These are phyloP conservation scores for Vinca minor DNA, from an alignment of 257 asterid species.

Conservation along the genomic window DNA sequence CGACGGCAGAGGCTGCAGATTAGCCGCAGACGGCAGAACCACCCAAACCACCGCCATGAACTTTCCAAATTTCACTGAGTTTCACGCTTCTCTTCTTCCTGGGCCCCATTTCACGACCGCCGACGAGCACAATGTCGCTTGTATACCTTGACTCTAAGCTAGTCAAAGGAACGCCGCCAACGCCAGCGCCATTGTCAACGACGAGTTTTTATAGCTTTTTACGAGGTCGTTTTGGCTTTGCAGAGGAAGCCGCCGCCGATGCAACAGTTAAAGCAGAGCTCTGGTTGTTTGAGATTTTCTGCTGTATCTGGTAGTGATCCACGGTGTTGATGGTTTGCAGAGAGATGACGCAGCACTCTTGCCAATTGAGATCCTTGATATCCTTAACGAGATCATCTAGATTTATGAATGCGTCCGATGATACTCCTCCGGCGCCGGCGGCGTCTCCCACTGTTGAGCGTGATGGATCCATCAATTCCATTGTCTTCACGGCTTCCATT, in stretches of 20 bases:
- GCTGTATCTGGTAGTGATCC: conserved; percentile 7
- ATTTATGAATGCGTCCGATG: conserved; percentile 32
- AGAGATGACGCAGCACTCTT: conserved; percentile 64
- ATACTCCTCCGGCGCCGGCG: no score
- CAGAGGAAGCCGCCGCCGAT: no score
- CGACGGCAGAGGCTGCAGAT: background rate
- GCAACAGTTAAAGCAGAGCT: background rate
- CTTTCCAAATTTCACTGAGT: background rate
- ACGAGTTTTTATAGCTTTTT: conserved; percentile 1
- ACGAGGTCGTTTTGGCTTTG: conserved; percentile 3
- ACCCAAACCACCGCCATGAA: background rate
- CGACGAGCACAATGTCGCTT: background rate
- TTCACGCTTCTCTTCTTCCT: conserved; percentile 15
- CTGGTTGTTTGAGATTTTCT: background rate
- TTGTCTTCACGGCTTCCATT: conserved; percentile 32
- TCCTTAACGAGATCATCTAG: conserved; percentile 40
- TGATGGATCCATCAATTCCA: conserved; percentile 42
- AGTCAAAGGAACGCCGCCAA: background rate
- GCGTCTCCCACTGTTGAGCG: conserved; percentile 47
- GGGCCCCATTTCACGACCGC: conserved; percentile 8
- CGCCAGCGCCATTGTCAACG: background rate
- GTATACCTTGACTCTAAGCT: background rate
- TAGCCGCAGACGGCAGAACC: background rate
- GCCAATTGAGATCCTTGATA: conserved; percentile 53
- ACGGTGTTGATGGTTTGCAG: conserved; percentile 32